Base-by-base conservation (phyloP, 108 stramenopile genomes). In the Cylindrotheca fusiformis region DNA sequence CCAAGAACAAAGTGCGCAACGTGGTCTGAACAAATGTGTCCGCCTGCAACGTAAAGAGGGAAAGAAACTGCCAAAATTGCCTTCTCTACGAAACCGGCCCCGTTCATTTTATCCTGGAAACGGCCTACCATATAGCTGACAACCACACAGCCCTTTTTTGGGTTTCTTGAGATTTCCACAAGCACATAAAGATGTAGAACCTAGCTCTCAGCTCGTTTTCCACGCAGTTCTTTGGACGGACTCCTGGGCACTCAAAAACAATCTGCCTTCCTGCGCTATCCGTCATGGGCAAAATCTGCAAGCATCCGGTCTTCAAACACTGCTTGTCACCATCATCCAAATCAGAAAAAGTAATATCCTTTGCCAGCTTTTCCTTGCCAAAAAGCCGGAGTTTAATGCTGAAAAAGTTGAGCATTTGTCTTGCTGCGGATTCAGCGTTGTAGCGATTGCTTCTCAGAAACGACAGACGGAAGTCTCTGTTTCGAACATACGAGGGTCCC, bases 221-320 rank as follows among this genome's bases (percentile, higher is more conserved):
- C 6, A 41, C 10, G 14, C 14, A 10, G 10, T 41, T 41, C 10
- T 10, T 10, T 6, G 36, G 14, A 41, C 36, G 36, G 14, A 41
- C 10, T 14, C 36, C 36, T 41, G 36, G 36, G 6, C 6, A 41
- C 14, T 41, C 36, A 6, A 41, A 14, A 10, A 14, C 36, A 10
- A 75, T 32, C 1, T 52, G 44, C 49, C 74, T 61, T 27, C 74
- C 74, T 6, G 67, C 54, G 33, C 63, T 55, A 64, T 75, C 74
- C 29, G 65, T 32, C 12, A 27, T 45, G 12, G 74, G 67, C 2
- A 75, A 28, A 1, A 75, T 28, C 33, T 68, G 74, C 18, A 68
- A 20, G 2, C 48, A 32, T 21, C 58, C 67, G 0, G 17, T n/a
- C n/a, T 41, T 1, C 2, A 59, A 21, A 20, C 26, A 32, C 12